These are phyloP conservation scores for Perkinsus chesapeaki DNA, from an alignment of 169 alveolate genomes.

Conservation along the genomic window DNA sequence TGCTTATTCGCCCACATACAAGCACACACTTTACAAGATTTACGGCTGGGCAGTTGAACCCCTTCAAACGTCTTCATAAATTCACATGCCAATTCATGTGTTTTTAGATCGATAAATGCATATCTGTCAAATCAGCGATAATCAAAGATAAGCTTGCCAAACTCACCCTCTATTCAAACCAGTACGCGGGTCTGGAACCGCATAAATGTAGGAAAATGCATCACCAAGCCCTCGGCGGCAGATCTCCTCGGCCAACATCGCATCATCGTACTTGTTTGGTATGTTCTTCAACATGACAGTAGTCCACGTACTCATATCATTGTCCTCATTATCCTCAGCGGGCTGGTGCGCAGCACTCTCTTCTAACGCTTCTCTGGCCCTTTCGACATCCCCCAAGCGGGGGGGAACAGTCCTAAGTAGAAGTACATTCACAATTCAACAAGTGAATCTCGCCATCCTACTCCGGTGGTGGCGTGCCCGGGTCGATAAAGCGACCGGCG, in stretches of 20 bases:
- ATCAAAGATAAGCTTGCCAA: background rate
- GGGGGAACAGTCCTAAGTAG: no score
- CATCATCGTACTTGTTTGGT: slow-evolving; percentile 52
- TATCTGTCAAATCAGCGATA: background rate
- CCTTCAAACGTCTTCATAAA: background rate
- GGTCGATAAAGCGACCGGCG: no score
- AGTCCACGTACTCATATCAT: background rate
- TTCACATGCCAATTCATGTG: background rate
- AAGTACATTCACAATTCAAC: no score
- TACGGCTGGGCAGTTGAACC: background rate
- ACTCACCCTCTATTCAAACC: background rate
- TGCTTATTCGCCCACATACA: background rate
- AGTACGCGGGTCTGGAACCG: background rate
- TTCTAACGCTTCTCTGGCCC: no score
- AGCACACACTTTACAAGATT: background rate
- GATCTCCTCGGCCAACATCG: slow-evolving; percentile 17
- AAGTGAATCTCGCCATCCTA: no score
- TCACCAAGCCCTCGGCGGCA: background rate
- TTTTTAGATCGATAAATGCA: background rate
- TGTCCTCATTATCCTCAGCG: background rate
- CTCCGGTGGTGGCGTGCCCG: no score
- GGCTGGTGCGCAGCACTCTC: no score
- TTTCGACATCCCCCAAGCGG: no score
- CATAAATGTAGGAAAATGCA: background rate
- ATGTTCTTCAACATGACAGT: slow-evolving; percentile 53